Conservation (phyloP, 768 basidiomycete species). For the Termitomyces sp. region DNA sequence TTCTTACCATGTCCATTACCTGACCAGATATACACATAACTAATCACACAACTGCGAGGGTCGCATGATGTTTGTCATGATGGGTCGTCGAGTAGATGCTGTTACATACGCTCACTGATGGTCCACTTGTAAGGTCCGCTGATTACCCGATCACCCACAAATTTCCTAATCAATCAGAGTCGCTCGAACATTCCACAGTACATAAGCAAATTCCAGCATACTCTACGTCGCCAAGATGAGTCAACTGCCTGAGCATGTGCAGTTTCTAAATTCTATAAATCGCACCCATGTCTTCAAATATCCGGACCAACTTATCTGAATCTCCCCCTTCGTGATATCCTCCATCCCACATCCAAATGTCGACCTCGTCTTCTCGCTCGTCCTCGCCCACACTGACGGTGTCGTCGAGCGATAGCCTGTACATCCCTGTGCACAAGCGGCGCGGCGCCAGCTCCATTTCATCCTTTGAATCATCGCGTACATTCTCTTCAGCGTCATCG, state of each 20-base stretch:
- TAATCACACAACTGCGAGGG: background rate
- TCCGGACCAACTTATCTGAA: background rate
- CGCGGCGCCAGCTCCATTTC: conserved; percentile 12
- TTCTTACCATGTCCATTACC: conserved; percentile 4
- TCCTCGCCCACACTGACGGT: conserved; percentile 16
- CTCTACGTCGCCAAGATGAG: conserved; percentile 10
- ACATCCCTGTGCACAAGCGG: conserved; percentile 40
- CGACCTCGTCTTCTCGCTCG: conserved; percentile 16
- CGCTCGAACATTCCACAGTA: conserved; percentile 12
- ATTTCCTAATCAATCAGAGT: conserved; percentile 8
- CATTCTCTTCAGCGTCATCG: background rate
- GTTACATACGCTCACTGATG: too few species aligned
- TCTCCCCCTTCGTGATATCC: background rate
- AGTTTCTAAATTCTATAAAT: conserved; percentile 7
- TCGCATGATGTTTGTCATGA: conserved; percentile 3
- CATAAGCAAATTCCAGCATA: background rate
- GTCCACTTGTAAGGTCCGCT: background rate
- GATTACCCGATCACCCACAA: conserved; percentile 2
- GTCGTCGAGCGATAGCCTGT: conserved; percentile 20
- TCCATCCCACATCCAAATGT: conserved; percentile 15
- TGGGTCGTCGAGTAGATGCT: background rate
- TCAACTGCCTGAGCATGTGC: background rate
- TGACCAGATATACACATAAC: conserved; percentile 3
- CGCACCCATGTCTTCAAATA: background rate
- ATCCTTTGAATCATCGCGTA: conserved; percentile 15